Evolutionary conservation across 2,329 filamentous ascomycete species (phyloP).

Genomic region (Xylariaceae sp.): DNA sequence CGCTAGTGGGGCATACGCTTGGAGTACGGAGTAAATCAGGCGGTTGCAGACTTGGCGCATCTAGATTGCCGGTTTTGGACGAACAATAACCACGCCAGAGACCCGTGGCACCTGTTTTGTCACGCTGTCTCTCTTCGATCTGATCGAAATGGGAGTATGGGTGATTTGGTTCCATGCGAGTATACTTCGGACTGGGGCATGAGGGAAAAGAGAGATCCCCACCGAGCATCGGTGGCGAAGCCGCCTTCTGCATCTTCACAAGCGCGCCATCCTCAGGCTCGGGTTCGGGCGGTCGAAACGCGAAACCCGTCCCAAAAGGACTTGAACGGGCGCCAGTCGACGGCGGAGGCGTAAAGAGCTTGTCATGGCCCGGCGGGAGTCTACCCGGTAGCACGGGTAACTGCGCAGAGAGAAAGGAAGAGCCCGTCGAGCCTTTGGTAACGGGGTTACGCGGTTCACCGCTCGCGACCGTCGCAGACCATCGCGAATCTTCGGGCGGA

Average conservation of each 20-base stretch:
- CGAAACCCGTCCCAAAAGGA: constrained; percentile 43
- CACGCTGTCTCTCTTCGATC: constrained; percentile 46
- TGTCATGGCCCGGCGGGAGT: constrained; percentile 20
- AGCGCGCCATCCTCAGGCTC: constrained; percentile 38
- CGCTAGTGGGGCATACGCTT: constrained; percentile 36
- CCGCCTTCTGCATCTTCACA: constrained; percentile 45
- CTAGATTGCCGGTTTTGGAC: constrained; percentile 34
- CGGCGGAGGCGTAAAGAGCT: constrained; percentile 25
- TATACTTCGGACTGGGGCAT: constrained; percentile 77
- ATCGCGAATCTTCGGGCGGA: constrained; percentile 30
- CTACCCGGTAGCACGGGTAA: constrained; percentile 25
- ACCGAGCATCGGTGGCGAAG: constrained; percentile 83
- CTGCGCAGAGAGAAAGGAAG: constrained; percentile 19
- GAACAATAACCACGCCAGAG: constrained; percentile 74
- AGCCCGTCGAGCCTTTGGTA: constrained; percentile 24
- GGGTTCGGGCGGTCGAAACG: constrained; percentile 31
- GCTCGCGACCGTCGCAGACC: constrained; percentile 26
- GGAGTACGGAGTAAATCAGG: constrained; percentile 50
- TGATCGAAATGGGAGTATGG: constrained; percentile 42
- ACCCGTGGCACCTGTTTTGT: constrained; percentile 54
- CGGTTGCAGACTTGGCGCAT: constrained; percentile 40
- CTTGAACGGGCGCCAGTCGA: constrained; percentile 38
- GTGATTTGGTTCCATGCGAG: constrained; percentile 76
- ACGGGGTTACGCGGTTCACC: constrained; percentile 27
- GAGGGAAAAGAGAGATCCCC: constrained; percentile 72